Conservation (phyloP, 306 rosid genomes). For the Malus orientalis region DNA sequence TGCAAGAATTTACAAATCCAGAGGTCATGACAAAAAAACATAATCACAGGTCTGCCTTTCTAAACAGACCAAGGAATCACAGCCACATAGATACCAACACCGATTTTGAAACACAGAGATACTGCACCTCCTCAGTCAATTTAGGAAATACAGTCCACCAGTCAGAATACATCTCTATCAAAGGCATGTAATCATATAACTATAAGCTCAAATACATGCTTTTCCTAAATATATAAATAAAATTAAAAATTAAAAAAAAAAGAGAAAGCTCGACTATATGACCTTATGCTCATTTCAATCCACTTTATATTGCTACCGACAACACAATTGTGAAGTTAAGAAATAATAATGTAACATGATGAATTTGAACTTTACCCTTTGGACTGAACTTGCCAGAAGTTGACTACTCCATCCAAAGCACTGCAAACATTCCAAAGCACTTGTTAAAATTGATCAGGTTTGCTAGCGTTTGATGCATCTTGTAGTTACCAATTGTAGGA, state of each 20-base stretch:
- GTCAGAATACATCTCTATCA: neutral
- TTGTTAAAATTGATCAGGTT: neutral
- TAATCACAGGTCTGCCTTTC: neutral
- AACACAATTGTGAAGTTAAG: neutral
- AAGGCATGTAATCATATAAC: neutral
- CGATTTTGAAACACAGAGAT: neutral
- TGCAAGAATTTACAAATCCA: neutral
- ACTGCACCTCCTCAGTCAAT: neutral
- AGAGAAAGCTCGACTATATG: neutral
- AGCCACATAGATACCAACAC: neutral
- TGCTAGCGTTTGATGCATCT: neutral
- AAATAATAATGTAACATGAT: neutral
- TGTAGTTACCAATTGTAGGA: neutral
- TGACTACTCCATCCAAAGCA: constrained; percentile 76
- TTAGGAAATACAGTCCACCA: neutral
- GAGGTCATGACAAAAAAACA: neutral
- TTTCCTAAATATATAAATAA: neutral
- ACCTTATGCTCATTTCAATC: neutral
- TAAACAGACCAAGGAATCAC: neutral
- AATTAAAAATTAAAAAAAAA: neutral
- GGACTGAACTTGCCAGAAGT: constrained; percentile 65
- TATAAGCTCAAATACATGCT: neutral
- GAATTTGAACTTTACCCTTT: constrained; percentile 42
- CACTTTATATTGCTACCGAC: neutral
- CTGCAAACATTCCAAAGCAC: constrained; percentile 46